A percentile compares a stretch with the other conserved stretches of the same genome.
Conservation (phyloP, 495 filamentous ascomycete genomes). For the Lepraria neglecta region DNA sequence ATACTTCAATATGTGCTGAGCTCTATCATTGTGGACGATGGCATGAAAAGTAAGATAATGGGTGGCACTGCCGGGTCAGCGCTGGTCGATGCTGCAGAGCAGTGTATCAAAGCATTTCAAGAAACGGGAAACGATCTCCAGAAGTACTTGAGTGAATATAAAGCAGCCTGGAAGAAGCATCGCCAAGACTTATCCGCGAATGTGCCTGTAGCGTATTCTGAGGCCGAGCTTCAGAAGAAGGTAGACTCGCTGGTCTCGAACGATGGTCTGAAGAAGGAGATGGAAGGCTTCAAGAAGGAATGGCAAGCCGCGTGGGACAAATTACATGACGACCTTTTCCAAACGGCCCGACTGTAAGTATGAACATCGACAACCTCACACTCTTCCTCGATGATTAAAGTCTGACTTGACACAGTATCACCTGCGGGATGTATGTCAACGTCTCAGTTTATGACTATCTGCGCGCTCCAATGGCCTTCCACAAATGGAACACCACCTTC, state of each 20-base stretch:
- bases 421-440: constrained; percentile 35
- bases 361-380: background rate
- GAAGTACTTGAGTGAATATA: background rate
- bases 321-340: constrained; percentile 38
- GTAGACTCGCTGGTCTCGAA: background rate
- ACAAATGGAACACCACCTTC: constrained; percentile 31
- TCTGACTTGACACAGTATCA: constrained; percentile 22
- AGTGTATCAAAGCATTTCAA: background rate
- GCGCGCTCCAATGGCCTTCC: constrained; percentile 20
- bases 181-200: background rate
- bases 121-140: background rate
- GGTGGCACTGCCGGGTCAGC: background rate
- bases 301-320: constrained; percentile 24
- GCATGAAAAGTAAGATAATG: too few species aligned
- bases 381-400: background rate
- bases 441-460: constrained; percentile 34
- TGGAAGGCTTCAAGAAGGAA: constrained; percentile 4
- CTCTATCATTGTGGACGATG: too few species aligned
- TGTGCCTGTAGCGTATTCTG: background rate
- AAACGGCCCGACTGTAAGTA: constrained; percentile 36
- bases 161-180: background rate
- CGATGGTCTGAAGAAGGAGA: background rate
- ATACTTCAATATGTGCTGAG: too few species aligned
- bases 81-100: constrained; percentile 3
- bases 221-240: background rate